phyloP scores from a whole-genome alignment of 306 rosid genomes.

The Cicer judaicum region DNA sequence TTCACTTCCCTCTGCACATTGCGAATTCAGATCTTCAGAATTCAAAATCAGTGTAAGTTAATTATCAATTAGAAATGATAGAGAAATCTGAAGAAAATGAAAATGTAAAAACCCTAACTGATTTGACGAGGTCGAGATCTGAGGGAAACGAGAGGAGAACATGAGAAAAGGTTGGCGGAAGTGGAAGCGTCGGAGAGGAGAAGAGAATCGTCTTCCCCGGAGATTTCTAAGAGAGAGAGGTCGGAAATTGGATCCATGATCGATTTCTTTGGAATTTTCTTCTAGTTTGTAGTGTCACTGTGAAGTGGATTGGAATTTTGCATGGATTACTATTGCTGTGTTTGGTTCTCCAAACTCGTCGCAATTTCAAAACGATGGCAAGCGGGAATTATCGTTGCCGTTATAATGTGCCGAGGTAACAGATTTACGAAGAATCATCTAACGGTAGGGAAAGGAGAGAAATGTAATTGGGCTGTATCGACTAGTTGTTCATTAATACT shows the following conservation, averaged over 20 bases:
- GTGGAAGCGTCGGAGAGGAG: constrained; percentile 48
- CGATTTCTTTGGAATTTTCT: not conserved
- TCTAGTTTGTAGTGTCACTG: not conserved
- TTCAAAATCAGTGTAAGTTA: not conserved
- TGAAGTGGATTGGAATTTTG: constrained; percentile 36
- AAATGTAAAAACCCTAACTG: constrained; percentile 57
- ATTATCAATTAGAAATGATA: not conserved
- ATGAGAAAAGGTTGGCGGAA: constrained; percentile 50
- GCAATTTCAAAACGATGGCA: constrained; percentile 52
- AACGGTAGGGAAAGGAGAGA: constrained; percentile 29
- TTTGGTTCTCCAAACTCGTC: not conserved
- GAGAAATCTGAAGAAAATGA: constrained; percentile 5
- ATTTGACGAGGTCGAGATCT: constrained; percentile 51
- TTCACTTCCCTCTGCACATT: constrained; percentile 44
- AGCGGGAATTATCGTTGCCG: constrained; percentile 56
- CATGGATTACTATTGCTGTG: constrained; percentile 12
- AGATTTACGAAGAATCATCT: constrained; percentile 34
- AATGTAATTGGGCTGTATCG: constrained; percentile 17
- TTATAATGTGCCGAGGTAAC: not conserved
- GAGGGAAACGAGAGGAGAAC: constrained; percentile 73
- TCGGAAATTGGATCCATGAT: constrained; percentile 69
- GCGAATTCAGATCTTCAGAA: not conserved
- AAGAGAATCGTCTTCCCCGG: constrained; percentile 77
- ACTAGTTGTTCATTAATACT: too few relatives aligned
- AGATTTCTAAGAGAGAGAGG: constrained; percentile 72